Conservation (phyloP, 805 yeast genomes). For the Candida dendrica region DNA sequence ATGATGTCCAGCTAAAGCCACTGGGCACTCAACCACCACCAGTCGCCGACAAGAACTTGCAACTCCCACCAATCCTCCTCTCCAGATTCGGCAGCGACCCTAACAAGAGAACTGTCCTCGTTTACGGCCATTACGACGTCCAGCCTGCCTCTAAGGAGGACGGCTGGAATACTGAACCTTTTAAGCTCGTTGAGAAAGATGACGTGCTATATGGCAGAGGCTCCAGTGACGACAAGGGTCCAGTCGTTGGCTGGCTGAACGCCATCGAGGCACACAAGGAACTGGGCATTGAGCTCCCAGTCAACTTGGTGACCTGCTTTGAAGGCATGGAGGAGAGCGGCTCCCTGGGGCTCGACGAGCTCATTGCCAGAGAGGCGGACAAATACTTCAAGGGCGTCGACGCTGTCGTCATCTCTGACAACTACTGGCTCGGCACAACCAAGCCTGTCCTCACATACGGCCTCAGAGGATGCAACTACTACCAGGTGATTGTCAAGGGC, state of each 20-base stretch:
- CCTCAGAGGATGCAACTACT: conserved; percentile 92
- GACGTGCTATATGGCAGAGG: conserved; percentile 86
- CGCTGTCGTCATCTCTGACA: conserved; percentile 93
- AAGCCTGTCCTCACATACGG: conserved; percentile 98
- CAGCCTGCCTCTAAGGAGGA: conserved; percentile 92
- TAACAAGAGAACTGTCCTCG: conserved; percentile 75
- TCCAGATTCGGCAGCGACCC: conserved; percentile 83
- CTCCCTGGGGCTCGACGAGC: conserved; percentile 79
- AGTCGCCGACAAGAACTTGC: conserved; percentile 54
- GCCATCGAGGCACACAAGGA: conserved; percentile 84
- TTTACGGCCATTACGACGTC: conserved; percentile 97
- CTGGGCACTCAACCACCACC: conserved; percentile 93
- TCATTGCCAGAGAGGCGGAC: conserved; percentile 73
- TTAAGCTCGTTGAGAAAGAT: conserved; percentile 61
- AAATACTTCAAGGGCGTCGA: conserved; percentile 82
- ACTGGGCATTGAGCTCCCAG: conserved; percentile 84
- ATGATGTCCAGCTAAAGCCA: conserved; percentile 73
- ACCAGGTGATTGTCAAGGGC: conserved; percentile 74
- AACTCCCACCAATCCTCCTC: conserved; percentile 91
- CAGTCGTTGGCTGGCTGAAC: conserved; percentile 95
- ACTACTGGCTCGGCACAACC: conserved; percentile 96
- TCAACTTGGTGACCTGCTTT: conserved; percentile 84
- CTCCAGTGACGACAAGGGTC: conserved; percentile 96
- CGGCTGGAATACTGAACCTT: conserved; percentile 96
- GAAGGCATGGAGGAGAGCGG: conserved; percentile 99